phyloP scores from a whole-genome alignment of 495 filamentous ascomycete genomes.

The Hypoxylon trugodes region DNA sequence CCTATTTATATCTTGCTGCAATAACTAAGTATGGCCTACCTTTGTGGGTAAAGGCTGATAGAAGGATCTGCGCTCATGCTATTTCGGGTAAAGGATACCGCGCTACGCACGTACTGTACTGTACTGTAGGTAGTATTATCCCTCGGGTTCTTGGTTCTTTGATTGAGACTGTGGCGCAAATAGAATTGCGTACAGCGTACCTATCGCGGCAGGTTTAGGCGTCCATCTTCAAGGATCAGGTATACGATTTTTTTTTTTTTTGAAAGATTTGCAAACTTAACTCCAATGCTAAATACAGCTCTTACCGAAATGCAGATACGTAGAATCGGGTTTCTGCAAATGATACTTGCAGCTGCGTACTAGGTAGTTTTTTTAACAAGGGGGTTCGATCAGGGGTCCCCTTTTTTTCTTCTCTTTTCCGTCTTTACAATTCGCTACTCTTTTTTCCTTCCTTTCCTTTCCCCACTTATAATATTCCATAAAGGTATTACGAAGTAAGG shows the following conservation, averaged over 20 bases:
- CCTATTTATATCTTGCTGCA: conserved; percentile 39
- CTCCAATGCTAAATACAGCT: conserved; percentile 38
- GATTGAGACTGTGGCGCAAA: conserved; percentile 26
- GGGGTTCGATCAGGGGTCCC: conserved; percentile 11
- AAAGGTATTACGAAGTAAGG: too few relatives aligned
- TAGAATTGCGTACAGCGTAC: conserved; percentile 17
- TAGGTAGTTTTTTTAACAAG: conserved; percentile 27
- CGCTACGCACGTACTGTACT: not conserved
- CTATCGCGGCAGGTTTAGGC: conserved; percentile 25
- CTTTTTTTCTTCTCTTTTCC: conserved; percentile 14
- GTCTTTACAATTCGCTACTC: conserved; percentile 29
- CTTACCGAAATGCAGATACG: conserved; percentile 11
- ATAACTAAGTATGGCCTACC: conserved; percentile 31
- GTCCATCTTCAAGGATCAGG: conserved; percentile 17
- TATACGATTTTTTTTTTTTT: conserved; percentile 6
- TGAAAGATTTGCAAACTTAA: conserved; percentile 8
- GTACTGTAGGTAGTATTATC: conserved; percentile 30
- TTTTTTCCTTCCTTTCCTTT: conserved; percentile 4
- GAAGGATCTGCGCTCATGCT: conserved; percentile 38
- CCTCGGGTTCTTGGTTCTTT: conserved; percentile 17
- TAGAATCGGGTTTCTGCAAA: conserved; percentile 23
- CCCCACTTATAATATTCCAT: conserved; percentile 26
- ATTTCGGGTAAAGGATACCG: conserved; percentile 26
- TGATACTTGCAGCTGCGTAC: conserved; percentile 24
- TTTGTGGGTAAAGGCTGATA: conserved; percentile 29